phyloP scores from a whole-genome alignment of 2,329 filamentous ascomycete species.

The Sclerotinia glacialis region DNA sequence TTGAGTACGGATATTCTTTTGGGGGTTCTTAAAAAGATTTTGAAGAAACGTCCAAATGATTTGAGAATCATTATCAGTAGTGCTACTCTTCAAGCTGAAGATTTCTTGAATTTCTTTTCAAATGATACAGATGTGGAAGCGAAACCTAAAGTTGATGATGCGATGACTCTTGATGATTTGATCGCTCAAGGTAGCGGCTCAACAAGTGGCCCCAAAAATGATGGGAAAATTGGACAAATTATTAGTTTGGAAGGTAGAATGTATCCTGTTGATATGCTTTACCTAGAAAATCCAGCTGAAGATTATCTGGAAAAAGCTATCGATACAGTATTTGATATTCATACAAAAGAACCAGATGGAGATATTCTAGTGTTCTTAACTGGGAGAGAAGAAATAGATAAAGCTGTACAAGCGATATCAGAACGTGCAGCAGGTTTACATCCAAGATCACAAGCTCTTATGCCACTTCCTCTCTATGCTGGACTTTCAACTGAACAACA shows the following conservation, averaged over 20 bases:
- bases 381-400: conserved; percentile 89
- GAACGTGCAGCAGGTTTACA: conserved; percentile 66
- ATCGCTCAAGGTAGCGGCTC: conserved; percentile 32
- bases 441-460: conserved; percentile 56
- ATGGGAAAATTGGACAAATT: conserved; percentile 56
- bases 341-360: conserved; percentile 73
- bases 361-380: conserved; percentile 92
- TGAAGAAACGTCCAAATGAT: conserved; percentile 68
- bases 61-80: conserved; percentile 88
- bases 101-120: conserved; percentile 76
- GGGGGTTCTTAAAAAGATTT: conserved; percentile 87
- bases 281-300: conserved; percentile 72
- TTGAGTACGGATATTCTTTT: conserved; percentile 89
- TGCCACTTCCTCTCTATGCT: conserved; percentile 80
- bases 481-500: conserved; percentile 88
- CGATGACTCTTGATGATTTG: conserved; percentile 41
- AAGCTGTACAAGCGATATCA: conserved; percentile 71
- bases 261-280: conserved; percentile 84
- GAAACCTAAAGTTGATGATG: conserved; percentile 39
- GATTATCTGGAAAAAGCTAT: conserved; percentile 84
- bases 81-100: conserved; percentile 86
- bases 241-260: conserved; percentile 84
- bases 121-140: conserved; percentile 40
- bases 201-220: conserved; percentile 29
- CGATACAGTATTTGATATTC: conserved; percentile 82